Base-by-base conservation (phyloP, 371 early-diverging fungal genomes). In the Rhizopus sp. region DNA sequence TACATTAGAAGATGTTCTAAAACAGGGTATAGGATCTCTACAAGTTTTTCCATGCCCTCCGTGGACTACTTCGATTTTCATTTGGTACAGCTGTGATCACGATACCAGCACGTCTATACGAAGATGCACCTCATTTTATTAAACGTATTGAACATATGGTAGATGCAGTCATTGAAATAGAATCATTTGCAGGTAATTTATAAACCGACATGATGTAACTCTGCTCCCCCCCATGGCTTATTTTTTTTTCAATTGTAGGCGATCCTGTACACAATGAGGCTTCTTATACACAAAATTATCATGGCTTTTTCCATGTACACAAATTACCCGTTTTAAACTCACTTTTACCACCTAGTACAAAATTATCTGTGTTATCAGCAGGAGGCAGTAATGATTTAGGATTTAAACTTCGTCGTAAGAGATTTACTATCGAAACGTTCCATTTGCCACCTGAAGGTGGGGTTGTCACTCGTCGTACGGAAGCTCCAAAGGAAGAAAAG, bases 391-490 rank as follows among this genome's bases (percentile, higher is more conserved):
- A 89, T 38, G 88, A 93, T 62, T 64, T 95, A 17, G 93, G 88
- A 23, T 93, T 93, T 75, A 91, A 89, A 57, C 85, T 92, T 32
- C 73, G 94, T 38, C 78, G 96, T 46, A 95, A 95, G 63, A 81
- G 92, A 55, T 95, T 97, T 67, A 75, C 84, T 3, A 91, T 97
- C 32, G 96, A 96, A 61, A 89, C 94, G 0, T 95, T 93, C 74
- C 88, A 91, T 65, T 69, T 97, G 53, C 97, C 97, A 12, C 94
- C 95, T 5, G 96, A 96, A 63, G 91, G 91, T 37, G 90, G 91
- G 6, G 84, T 89, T 2, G 81, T 83, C 7, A 88, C 89, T 44
- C 72, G 91, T 33, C 80, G 88, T 31, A 82, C 85, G 0, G 76
- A 83, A 17, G 68, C 77, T 30, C 64, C 72, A 7, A 15, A 57